These are phyloP conservation scores for Cryptococcus sp. DNA, from an alignment of 1,284 basidiomycete genomes.

Conservation along the genomic window DNA sequence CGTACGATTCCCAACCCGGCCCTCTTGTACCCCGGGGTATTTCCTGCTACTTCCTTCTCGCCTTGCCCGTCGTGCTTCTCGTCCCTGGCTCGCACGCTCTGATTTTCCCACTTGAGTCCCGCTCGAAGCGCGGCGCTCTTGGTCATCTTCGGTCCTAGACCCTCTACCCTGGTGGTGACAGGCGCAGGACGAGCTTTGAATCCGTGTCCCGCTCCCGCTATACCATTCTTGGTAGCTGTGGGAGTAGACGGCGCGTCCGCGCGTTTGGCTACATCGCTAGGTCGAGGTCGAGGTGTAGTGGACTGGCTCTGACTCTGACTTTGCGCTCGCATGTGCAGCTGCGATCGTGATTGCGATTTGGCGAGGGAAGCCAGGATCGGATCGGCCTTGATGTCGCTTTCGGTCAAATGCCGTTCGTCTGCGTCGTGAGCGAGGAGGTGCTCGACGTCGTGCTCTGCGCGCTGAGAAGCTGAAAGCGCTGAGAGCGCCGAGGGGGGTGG, in stretches of 20 bases:
- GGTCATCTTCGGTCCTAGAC: slow-evolving; percentile 39
- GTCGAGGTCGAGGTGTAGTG: neutral
- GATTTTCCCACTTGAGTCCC: slow-evolving; percentile 38
- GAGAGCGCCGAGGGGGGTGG: no score
- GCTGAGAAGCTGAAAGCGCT: no score
- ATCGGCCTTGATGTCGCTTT: slow-evolving; percentile 23
- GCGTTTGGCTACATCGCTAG: neutral
- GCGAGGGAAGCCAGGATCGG: slow-evolving; percentile 28
- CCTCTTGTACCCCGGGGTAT: slow-evolving; percentile 6
- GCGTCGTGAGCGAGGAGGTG: slow-evolving; percentile 1
- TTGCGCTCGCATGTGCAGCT: no score
- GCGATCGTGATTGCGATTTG: neutral
- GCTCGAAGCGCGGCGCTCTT: slow-evolving; percentile 38
- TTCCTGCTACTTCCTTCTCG: neutral
- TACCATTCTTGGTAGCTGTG: neutral
- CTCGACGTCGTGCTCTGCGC: slow-evolving; percentile 8
- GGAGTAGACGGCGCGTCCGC: neutral
- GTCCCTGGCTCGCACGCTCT: neutral
- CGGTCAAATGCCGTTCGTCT: slow-evolving; percentile 8
- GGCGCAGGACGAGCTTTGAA: slow-evolving; percentile 42
- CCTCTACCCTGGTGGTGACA: slow-evolving; percentile 11
- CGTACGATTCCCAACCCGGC: slow-evolving; percentile 11
- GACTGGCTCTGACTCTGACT: neutral
- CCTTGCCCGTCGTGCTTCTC: neutral
- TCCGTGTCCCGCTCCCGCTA: neutral